Conservation (phyloP, 371 early-diverging fungal genomes). For the Neoconidiobolus thromboides region DNA sequence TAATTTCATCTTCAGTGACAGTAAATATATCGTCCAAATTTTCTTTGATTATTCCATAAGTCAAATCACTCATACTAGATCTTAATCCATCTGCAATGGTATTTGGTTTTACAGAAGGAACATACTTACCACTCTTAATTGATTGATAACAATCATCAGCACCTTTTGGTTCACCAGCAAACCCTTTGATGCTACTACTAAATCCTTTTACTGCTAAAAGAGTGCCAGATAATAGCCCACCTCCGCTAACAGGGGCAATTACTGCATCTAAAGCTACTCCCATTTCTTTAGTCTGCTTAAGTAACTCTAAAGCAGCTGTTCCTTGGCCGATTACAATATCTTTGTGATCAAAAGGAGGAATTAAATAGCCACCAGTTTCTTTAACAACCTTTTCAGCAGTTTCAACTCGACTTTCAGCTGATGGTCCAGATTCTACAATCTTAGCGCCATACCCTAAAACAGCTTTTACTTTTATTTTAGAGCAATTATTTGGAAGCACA, state of each 20-base stretch:
- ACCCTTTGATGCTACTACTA: constrained; percentile 35
- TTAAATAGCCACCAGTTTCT: constrained; percentile 56
- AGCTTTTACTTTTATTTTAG: constrained; percentile 63
- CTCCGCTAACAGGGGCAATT: constrained; percentile 81
- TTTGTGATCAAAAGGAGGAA: constrained; percentile 91
- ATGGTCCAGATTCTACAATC: constrained; percentile 65
- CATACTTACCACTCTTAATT: constrained; percentile 33
- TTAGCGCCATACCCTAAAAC: constrained; percentile 76
- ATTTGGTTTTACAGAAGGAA: constrained; percentile 56
- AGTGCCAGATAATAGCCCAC: constrained; percentile 79
- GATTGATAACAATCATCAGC: constrained; percentile 74
- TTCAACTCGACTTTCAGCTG: constrained; percentile 78
- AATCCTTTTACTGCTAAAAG: constrained; percentile 75
- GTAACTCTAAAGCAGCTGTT: constrained; percentile 71
- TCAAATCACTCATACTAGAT: constrained; percentile 77
- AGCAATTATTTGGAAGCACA: constrained; percentile 68
- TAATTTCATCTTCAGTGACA: constrained; percentile 85
- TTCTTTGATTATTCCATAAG: constrained; percentile 44
- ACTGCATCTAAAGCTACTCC: constrained; percentile 44
- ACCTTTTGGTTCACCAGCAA: constrained; percentile 81
- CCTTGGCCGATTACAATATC: constrained; percentile 95
- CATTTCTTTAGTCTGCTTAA: constrained; percentile 22
- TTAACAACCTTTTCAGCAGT: constrained; percentile 51
- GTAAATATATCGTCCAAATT: constrained; percentile 63
- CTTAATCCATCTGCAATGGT: constrained; percentile 93